phyloP scores from a whole-genome alignment of 805 yeast genomes.

The Saccharomycopsis amapae region DNA sequence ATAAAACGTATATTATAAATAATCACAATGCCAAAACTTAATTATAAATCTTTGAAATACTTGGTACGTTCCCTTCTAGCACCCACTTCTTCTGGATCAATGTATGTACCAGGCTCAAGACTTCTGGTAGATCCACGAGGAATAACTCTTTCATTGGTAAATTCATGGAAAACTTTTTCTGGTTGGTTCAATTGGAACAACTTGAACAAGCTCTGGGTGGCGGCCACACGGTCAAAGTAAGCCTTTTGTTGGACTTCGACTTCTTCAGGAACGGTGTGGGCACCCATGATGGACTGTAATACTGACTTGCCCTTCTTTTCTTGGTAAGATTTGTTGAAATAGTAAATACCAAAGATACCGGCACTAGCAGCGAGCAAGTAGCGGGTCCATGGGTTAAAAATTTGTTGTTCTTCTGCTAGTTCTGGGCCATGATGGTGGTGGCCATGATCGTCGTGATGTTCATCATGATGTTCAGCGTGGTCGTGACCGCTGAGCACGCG shows the following conservation, averaged over 20 bases:
- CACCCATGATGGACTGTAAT: slow-evolving; percentile 13
- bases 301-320: slow-evolving; percentile 8
- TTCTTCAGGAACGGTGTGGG: slow-evolving; percentile 2
- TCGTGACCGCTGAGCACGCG: background rate
- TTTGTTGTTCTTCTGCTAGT: slow-evolving; percentile 13
- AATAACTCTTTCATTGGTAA: slow-evolving; percentile 13
- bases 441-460: slow-evolving; percentile 14
- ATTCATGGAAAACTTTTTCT: slow-evolving; percentile 18
- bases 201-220: slow-evolving; percentile 11
- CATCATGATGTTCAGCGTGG: slow-evolving; percentile 9
- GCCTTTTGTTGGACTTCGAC: slow-evolving; percentile 2
- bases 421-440: slow-evolving; percentile 20
- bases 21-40: background rate
- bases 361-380: slow-evolving; percentile 10
- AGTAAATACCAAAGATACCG: slow-evolving; percentile 12
- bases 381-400: slow-evolving; percentile 8
- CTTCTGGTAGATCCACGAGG: slow-evolving; percentile 18
- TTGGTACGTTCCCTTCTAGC: slow-evolving; percentile 21
- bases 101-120: slow-evolving; percentile 17
- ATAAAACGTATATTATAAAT: background rate
- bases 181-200: slow-evolving; percentile 20
- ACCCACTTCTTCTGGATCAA: slow-evolving; percentile 14
- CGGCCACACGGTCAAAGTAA: slow-evolving; percentile 8
- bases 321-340: slow-evolving; percentile 9
- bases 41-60: slow-evolving; percentile 20